phyloP scores from a whole-genome alignment of 1,139 yeast genomes.

The Lodderomyces orthopsilosis region DNA sequence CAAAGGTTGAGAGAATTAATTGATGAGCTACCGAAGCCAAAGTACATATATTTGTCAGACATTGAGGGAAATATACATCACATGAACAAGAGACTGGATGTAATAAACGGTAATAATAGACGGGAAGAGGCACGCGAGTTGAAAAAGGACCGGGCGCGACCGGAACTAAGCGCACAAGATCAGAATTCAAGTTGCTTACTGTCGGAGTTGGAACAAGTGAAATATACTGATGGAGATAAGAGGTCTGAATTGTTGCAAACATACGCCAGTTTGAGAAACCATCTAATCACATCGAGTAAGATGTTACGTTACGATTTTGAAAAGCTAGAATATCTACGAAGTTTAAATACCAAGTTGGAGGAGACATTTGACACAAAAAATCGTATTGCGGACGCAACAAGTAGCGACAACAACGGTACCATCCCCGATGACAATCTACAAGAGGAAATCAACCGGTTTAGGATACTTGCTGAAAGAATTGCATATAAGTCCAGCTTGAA shows the following conservation, averaged over 20 bases:
- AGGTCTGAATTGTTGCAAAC: constrained; percentile 17
- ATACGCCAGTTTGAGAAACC: constrained; percentile 25
- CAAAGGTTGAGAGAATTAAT: constrained; percentile 25
- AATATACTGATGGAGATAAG: too few species aligned
- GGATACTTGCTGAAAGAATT: constrained; percentile 32
- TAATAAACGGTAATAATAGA: too few species aligned
- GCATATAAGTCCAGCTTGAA: constrained; percentile 8
- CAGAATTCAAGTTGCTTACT: too few species aligned
- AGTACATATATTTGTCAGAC: constrained; percentile 21
- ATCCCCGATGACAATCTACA: not conserved
- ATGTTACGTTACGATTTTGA: constrained; percentile 24
- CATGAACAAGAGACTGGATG: too few species aligned
- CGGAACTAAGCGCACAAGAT: too few species aligned
- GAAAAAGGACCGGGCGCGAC: too few species aligned
- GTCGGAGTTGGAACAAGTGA: too few species aligned
- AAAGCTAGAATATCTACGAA: constrained; percentile 27
- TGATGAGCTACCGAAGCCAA: constrained; percentile 33
- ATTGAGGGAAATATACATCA: too few species aligned
- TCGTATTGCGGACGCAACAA: too few species aligned
- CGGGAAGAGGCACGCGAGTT: too few species aligned
- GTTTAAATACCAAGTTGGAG: constrained; percentile 17
- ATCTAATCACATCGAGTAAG: constrained; percentile 19
- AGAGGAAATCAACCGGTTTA: constrained; percentile 15
- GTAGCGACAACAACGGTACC: not conserved
- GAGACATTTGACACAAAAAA: constrained; percentile 7